Conservation (phyloP, 1,284 basidiomycete genomes). For the Inonotus hispidus region DNA sequence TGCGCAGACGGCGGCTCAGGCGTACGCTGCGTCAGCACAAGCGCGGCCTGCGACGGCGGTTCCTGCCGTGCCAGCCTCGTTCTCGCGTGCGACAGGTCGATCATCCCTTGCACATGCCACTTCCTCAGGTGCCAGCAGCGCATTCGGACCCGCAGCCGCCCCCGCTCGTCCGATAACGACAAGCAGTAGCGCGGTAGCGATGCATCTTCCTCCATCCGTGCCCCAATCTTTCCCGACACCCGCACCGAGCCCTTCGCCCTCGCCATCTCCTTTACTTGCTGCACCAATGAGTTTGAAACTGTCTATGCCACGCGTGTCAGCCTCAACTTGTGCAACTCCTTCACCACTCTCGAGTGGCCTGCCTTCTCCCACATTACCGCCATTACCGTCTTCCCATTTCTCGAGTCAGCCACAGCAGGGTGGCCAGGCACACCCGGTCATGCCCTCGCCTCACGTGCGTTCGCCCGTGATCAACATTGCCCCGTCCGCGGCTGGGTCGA, state of each 20-base stretch:
- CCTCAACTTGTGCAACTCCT: constrained; percentile 5
- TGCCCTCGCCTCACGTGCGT: neutral
- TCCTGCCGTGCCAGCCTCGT: neutral
- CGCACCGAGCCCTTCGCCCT: constrained; percentile 10
- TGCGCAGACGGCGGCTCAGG: neutral
- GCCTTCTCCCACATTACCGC: constrained; percentile 15
- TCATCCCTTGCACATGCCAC: neutral
- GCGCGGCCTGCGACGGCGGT: constrained; percentile 11
- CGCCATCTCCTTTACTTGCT: neutral
- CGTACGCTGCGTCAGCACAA: constrained; percentile 5
- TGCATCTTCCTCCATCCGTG: constrained; percentile 6
- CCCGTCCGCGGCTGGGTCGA: neutral
- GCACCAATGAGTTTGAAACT: neutral
- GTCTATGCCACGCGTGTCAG: constrained; percentile 4
- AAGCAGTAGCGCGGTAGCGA: neutral
- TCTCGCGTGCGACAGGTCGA: constrained; percentile 3
- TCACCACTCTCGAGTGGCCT: constrained; percentile 16
- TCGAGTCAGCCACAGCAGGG: neutral
- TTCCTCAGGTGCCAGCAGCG: neutral
- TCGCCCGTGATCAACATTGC: constrained; percentile 17
- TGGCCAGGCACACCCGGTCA: neutral
- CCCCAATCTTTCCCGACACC: constrained; percentile 9
- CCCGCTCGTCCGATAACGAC: neutral
- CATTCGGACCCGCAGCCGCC: neutral
- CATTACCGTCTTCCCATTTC: constrained; percentile 1